Percentiles rank a stretch among this genome's conserved stretches.
phyloP scores from a whole-genome alignment of 2,329 filamentous ascomycete species.

The Epichloe sibirici region DNA sequence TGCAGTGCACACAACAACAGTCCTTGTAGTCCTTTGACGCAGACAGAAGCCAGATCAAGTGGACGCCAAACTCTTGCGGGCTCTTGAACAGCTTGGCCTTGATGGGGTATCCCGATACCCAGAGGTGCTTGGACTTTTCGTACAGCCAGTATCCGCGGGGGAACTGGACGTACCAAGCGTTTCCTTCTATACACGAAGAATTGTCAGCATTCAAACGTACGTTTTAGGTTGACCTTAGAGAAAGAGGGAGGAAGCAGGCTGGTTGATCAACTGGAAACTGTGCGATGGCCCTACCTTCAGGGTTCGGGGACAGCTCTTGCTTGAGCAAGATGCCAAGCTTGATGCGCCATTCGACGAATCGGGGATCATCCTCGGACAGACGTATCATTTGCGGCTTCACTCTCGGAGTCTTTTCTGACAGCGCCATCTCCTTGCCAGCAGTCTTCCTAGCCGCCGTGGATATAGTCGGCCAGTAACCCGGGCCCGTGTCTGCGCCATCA shows the following conservation, averaged over 20 bases:
- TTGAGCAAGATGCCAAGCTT: constrained; percentile 34
- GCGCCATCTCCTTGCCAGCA: constrained; percentile 20
- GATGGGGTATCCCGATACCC: constrained; percentile 36
- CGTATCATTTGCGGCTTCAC: constrained; percentile 31
- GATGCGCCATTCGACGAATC: constrained; percentile 32
- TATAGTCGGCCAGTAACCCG: constrained; percentile 30
- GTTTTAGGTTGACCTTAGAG: too few relatives aligned
- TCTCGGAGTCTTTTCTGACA: constrained; percentile 23
- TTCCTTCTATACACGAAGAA: constrained; percentile 22
- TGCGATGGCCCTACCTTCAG: constrained; percentile 21
- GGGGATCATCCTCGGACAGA: constrained; percentile 29
- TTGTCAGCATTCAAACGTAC: background rate
- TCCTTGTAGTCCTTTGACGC: constrained; percentile 33
- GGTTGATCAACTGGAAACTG: too few relatives aligned
- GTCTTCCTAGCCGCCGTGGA: constrained; percentile 21
- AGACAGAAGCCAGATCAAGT: constrained; percentile 39
- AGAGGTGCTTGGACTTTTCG: constrained; percentile 35
- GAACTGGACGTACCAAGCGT: constrained; percentile 32
- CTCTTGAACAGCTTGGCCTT: constrained; percentile 38
- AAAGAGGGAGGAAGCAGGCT: too few relatives aligned
- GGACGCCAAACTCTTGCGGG: constrained; percentile 40
- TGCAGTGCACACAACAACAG: constrained; percentile 40
- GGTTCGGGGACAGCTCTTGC: constrained; percentile 29
- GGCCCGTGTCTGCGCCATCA: constrained; percentile 33
- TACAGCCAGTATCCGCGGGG: constrained; percentile 35